Conservation (phyloP, 73 alveolate genomes). For the Paramecium tetraurelia region DNA sequence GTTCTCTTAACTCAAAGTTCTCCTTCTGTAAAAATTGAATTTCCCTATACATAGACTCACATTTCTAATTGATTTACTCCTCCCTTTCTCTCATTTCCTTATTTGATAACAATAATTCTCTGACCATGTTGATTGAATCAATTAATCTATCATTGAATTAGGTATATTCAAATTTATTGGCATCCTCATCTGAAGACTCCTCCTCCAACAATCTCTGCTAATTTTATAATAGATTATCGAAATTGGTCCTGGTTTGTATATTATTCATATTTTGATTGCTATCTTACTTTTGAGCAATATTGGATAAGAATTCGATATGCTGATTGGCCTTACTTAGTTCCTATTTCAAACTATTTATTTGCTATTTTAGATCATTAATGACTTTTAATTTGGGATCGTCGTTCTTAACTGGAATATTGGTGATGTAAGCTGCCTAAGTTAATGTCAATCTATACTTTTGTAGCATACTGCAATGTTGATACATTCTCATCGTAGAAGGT, state of each 20-base stretch:
- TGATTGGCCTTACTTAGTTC: conserved; percentile 55
- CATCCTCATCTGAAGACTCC: conserved; percentile 10
- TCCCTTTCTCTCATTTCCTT: conserved; percentile 55
- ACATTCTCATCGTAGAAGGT: conserved; percentile 89
- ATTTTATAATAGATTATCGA: neutral
- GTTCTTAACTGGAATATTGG: conserved; percentile 89
- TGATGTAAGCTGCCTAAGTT: conserved; percentile 84
- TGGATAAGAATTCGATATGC: conserved; percentile 47
- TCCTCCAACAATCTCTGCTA: neutral
- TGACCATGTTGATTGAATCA: conserved; percentile 61
- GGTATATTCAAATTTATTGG: neutral
- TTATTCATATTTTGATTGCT: neutral
- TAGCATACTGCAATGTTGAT: conserved; percentile 93
- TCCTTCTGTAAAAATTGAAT: neutral
- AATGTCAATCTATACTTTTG: conserved; percentile 47
- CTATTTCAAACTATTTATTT: neutral
- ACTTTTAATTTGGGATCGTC: conserved; percentile 85
- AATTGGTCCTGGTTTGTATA: neutral
- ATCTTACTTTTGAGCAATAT: conserved; percentile 10
- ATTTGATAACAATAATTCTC: conserved; percentile 54
- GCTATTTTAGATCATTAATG: conserved; percentile 68
- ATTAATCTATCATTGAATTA: conserved; percentile 54
- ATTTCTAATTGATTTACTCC: conserved; percentile 17
- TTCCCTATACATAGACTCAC: conserved; percentile 30
- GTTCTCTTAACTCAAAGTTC: conserved; percentile 53